Evolutionary conservation across 129 eudicot genomes (phyloP), one percentile per base, ranked within the genome.

Genomic region (Logfia minima): DNA sequence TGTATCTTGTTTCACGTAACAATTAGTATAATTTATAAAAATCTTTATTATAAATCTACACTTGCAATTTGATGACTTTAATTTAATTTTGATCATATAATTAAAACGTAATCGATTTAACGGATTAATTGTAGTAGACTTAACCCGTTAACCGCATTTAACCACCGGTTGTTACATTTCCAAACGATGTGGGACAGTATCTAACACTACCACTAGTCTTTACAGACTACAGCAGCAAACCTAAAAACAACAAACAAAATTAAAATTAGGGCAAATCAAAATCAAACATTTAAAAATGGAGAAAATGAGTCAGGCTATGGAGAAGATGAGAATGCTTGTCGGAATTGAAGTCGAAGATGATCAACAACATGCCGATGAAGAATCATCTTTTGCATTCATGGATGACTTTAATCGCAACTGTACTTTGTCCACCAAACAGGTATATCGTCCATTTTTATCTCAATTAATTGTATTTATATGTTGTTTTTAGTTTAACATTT

Each of bases 331-430:
- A 82, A 95, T 91, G 86, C 81, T 95, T 39, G 99, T 95, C n/a
- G 99, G 99, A 37, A 89, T 95, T 86, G 99, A 95, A 24, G 92
- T 85, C 21, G 92, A 90, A 23, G 98, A 89, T 9, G 92, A 81
- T 61, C 70, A 83, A 75, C 80, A 56, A 70, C 78, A 77, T 1
- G 68, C 63, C 16, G 89, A 88, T 60, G 89, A 87, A 68, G 90
- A 92, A 22, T 82, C 87, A 6, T 81, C 98, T n/a, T 90, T 85
- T 45, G 85, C 90, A 68, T 85, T 89, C 81, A 87, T 91, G 81
- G 99, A 92, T 18, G 99, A 91, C 59, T 92, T 95, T 80, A 89
- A 87, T 82, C 96, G 92, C 59, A 92, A 88, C 80, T 95, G 99
- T 70, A 87, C 96, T 78, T 78, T 95, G 52, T 82, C 99, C 60